Evolutionary conservation across 1,139 yeast genomes (phyloP).

Genomic region (Hansenula sp.): DNA sequence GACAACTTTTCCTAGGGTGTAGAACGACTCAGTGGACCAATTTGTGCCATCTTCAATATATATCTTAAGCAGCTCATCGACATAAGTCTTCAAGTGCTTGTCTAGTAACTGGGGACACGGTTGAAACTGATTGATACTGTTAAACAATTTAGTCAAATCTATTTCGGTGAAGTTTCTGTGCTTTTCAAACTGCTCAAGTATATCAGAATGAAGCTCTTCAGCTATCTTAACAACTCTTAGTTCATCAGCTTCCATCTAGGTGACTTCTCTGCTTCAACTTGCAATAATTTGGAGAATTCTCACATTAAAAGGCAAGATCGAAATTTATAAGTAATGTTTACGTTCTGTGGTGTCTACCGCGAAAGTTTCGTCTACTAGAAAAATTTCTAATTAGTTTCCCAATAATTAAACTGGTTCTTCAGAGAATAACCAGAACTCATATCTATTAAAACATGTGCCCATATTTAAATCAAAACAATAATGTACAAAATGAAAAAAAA

Average conservation of each 20-base stretch:
- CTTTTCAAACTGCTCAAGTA: conserved; percentile 3
- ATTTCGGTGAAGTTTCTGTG: background rate
- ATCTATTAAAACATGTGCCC: conserved; percentile 1
- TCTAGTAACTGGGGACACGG: conserved; percentile 53
- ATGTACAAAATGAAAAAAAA: background rate
- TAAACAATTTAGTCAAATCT: conserved; percentile 9
- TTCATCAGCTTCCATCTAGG: conserved; percentile 26
- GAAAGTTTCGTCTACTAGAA: background rate
- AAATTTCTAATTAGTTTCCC: background rate
- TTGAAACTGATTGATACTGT: conserved; percentile 45
- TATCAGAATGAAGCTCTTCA: conserved; percentile 12
- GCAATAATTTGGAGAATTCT: background rate
- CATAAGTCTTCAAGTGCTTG: conserved; percentile 30
- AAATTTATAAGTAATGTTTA: background rate
- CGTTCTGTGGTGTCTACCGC: background rate
- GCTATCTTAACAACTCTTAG: conserved; percentile 25
- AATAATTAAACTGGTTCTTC: background rate
- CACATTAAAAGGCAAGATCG: background rate
- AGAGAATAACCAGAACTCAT: background rate
- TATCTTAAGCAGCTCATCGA: conserved; percentile 27
- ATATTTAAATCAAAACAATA: background rate
- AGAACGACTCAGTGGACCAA: conserved; percentile 34
- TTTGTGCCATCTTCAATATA: conserved; percentile 23
- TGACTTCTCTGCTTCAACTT: too few relatives aligned
- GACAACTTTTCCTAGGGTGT: conserved; percentile 60